Evolutionary conservation across 2,329 filamentous ascomycete genomes (phyloP).

Genomic region (Nemania diffusa): DNA sequence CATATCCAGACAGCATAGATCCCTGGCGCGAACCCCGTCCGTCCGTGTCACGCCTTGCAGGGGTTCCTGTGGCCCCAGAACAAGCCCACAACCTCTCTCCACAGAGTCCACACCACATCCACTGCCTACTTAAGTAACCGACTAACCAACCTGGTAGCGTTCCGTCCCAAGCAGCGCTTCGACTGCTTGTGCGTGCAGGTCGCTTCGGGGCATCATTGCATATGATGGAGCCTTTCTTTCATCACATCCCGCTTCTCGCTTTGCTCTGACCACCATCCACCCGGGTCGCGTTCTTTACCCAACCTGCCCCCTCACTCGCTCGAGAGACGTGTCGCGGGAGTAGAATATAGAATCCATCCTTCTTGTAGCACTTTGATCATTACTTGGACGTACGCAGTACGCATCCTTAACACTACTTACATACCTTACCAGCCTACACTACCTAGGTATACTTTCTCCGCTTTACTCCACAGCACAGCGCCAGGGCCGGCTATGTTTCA

Average conservation of each 20-base stretch:
- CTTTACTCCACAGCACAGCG: slow-evolving; percentile 13
- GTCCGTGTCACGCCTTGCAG: slow-evolving; percentile 29
- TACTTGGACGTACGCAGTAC: neutral
- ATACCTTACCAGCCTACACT: too few species aligned
- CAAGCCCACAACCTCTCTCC: slow-evolving; percentile 8
- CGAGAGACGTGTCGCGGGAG: neutral
- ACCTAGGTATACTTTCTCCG: too few species aligned
- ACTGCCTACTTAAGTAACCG: neutral
- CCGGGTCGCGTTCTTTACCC: slow-evolving; percentile 19
- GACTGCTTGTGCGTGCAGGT: slow-evolving; percentile 7
- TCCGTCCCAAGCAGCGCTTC: slow-evolving; percentile 4
- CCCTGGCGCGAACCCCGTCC: slow-evolving; percentile 24
- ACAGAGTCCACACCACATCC: slow-evolving; percentile 19
- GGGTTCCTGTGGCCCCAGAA: slow-evolving; percentile 13
- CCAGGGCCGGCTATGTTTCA: slow-evolving; percentile 20
- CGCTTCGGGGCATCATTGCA: slow-evolving; percentile 27
- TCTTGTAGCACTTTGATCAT: slow-evolving; percentile 1
- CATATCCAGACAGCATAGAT: too few species aligned
- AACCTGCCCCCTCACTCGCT: slow-evolving; percentile 4
- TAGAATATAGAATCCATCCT: neutral
- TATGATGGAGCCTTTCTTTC: slow-evolving; percentile 27
- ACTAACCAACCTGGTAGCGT: neutral
- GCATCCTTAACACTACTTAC: slow-evolving; percentile 9
- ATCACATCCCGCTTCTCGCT: slow-evolving; percentile 18
- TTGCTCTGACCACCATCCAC: slow-evolving; percentile 18